A percentile compares a stretch with the other conserved stretches of the same genome.
phyloP scores from a whole-genome alignment of 2,329 filamentous ascomycete species.

The Aspergillus quadricinctus region DNA sequence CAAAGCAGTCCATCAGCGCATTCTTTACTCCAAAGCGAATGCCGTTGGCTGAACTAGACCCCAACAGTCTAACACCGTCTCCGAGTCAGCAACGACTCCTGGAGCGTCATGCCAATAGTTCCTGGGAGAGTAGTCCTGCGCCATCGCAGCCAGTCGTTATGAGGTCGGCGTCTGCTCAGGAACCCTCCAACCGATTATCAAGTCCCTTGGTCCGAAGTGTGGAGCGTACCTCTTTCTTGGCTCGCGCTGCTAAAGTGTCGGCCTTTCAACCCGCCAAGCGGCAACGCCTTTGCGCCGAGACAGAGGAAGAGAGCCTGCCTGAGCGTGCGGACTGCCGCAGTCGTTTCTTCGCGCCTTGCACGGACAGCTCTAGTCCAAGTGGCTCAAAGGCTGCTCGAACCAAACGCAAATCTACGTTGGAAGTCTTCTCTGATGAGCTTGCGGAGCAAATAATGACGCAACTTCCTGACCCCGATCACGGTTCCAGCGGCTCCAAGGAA shows the following conservation, averaged over 20 bases:
- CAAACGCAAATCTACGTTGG: conserved; percentile 43
- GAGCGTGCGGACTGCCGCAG: conserved; percentile 38
- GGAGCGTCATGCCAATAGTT: conserved; percentile 48
- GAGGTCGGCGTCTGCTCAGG: conserved; percentile 32
- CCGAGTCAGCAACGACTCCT: conserved; percentile 60
- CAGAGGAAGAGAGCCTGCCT: conserved; percentile 30
- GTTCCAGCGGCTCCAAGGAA: not conserved
- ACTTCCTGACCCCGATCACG: conserved; percentile 35
- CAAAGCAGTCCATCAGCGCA: conserved; percentile 57
- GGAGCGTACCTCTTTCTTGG: conserved; percentile 38
- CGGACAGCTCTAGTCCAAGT: conserved; percentile 37
- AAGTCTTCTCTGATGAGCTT: conserved; percentile 52
- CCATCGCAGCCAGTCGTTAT: conserved; percentile 34
- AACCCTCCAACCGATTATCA: conserved; percentile 35
- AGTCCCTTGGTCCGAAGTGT: conserved; percentile 40
- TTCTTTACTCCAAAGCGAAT: conserved; percentile 63
- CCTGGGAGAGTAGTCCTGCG: conserved; percentile 53
- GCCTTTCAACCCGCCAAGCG: conserved; percentile 48
- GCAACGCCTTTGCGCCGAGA: conserved; percentile 49
- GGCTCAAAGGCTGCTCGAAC: conserved; percentile 31
- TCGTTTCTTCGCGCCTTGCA: conserved; percentile 43
- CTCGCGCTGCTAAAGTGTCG: conserved; percentile 34
- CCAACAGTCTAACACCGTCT: conserved; percentile 63
- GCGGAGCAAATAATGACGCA: conserved; percentile 48
- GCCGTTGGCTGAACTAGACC: conserved; percentile 63